Evolutionary conservation across 108 stramenopile species (phyloP), one percentile per base, ranked within the genome.

Genomic region (Nitzschia sp.): DNA sequence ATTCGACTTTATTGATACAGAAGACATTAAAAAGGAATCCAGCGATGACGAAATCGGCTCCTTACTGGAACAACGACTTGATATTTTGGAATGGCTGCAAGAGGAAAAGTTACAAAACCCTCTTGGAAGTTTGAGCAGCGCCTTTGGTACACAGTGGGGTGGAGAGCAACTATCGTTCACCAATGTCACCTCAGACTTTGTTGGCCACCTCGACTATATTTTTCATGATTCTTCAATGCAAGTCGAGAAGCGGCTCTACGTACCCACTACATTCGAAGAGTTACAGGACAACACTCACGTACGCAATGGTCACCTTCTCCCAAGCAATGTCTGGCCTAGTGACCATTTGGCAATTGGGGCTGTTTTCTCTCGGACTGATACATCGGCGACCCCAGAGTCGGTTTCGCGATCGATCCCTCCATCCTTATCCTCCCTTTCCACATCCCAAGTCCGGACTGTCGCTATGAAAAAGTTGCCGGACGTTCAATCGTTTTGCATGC

Each of bases 341-440:
- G 93, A 94, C 71, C 93, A 91, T 63, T 67, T 94, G 68, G 90
- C 87, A 15, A 81, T 94, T 31, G 93, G 93, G 17, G 86, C 87
- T 25, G 54, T 58, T 17, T 73, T 90, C 22, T 50, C 62, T 54
- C 73, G 85, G 45, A 34, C 45, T 1, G 57, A 48, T 32, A 4
- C 32, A 19, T 25, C 35, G 38, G 13, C 38, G 11, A 50, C 13
- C 5, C 19, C 13, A 50, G 48, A 50, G 19, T 13, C 6, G 13
- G 38, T 41, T 41, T 41, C 13, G 38, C 38, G 11, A 41, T 41
- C 38, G 6, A 13, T 41, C 38, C 11, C 6, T 41, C 13, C 38
- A 41, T 41, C 13, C 11, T 41, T 6, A 13, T 41, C 38, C 38
- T 41, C 38, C 11, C 13, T 41, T 13, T 13, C 6, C 6, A 41